These are phyloP conservation scores for Gaertneriomyces sp. DNA, from an alignment of 192 early-diverging fungal genomes.

Conservation along the genomic window DNA sequence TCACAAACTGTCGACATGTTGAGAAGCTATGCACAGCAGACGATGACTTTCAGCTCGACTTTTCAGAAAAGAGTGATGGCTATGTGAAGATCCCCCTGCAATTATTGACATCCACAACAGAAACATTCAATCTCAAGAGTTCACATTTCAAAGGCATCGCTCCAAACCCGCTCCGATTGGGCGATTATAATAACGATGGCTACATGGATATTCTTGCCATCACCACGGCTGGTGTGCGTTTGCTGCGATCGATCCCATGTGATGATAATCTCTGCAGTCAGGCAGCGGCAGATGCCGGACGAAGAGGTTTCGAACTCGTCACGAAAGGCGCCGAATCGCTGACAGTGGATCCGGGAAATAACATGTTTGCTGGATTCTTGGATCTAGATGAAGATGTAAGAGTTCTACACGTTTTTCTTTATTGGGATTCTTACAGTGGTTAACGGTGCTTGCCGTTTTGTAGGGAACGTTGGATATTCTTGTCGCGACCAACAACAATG, in stretches of 20 bases:
- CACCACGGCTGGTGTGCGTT: constrained; percentile 54
- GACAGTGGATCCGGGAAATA: constrained; percentile 39
- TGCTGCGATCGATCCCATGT: constrained; percentile 69
- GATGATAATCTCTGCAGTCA: constrained; percentile 38
- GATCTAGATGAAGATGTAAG: constrained; percentile 88
- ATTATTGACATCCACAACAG: neutral
- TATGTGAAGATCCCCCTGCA: constrained; percentile 16
- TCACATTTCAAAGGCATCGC: constrained; percentile 6
- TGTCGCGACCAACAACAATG: constrained; percentile 45
- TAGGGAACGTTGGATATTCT: constrained; percentile 82
- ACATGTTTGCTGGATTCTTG: constrained; percentile 67
- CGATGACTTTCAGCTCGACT: constrained; percentile 64
- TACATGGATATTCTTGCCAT: constrained; percentile 84
- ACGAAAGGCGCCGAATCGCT: constrained; percentile 62
- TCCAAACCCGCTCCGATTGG: constrained; percentile 28
- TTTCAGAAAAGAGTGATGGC: constrained; percentile 22
- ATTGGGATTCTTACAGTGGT: neutral
- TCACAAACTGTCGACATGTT: constrained; percentile 58
- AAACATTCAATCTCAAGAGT: neutral
- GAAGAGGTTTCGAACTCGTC: constrained; percentile 64
- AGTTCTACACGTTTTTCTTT: neutral
- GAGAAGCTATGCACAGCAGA: constrained; percentile 74
- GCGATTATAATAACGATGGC: constrained; percentile 87
- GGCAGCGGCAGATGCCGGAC: constrained; percentile 40
- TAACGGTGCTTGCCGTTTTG: neutral